phyloP scores from a whole-genome alignment of 306 rosid species.

The Delonix regia region DNA sequence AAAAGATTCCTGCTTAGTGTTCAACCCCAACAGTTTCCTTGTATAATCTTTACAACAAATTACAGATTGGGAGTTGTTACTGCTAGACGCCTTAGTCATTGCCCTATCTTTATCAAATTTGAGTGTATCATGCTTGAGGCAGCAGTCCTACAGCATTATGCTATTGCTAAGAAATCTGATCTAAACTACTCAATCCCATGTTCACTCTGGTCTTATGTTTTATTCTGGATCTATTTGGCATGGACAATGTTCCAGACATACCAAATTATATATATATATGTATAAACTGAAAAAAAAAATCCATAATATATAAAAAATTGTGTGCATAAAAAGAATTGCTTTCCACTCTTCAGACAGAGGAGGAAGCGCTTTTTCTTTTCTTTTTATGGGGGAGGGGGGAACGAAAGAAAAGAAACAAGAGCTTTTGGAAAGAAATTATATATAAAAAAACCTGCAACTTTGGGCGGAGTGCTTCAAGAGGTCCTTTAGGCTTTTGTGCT shows the following conservation, averaged over 20 bases:
- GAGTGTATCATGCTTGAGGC: neutral
- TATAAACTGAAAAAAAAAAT: neutral
- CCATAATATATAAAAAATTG: neutral
- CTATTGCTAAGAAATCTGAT: neutral
- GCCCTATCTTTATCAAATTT: constrained; percentile 14
- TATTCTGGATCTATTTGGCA: constrained; percentile 3
- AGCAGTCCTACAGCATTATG: constrained; percentile 4
- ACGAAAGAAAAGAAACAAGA: neutral
- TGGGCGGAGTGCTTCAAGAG: constrained; percentile 97
- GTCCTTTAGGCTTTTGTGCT: constrained; percentile 93
- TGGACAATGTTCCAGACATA: neutral
- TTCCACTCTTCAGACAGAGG: neutral
- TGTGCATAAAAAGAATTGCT: neutral
- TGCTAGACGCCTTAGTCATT: neutral
- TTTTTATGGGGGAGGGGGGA: neutral
- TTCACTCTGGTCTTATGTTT: neutral
- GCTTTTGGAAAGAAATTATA: neutral
- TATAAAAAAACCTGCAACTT: constrained; percentile 77
- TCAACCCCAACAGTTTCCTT: neutral
- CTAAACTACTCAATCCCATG: constrained; percentile 2
- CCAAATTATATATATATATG: neutral
- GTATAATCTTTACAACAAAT: constrained; percentile 6
- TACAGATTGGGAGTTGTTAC: neutral
- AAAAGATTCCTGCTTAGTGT: constrained; percentile 14
- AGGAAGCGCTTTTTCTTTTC: neutral